Percentiles rank a stretch among this genome's conserved stretches.
Evolutionary conservation across 495 filamentous ascomycete genomes (phyloP).

Genomic region (Penicillium waksmanii): DNA sequence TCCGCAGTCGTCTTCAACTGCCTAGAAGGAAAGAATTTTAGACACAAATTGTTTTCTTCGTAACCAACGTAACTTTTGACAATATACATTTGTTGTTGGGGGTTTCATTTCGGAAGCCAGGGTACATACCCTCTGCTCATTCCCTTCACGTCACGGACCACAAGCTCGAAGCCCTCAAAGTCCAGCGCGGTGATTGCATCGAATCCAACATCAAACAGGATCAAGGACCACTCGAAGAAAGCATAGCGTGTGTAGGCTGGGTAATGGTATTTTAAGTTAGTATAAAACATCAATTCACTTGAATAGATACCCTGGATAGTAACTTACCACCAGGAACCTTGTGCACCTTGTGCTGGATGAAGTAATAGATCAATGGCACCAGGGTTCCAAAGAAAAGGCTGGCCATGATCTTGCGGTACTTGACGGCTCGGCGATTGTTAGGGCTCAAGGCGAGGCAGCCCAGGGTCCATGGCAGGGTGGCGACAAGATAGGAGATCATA

Average conservation of each 20-base stretch:
- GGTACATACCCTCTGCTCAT: slow-evolving; percentile 98
- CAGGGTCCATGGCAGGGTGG: slow-evolving; percentile 92
- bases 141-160: slow-evolving; percentile 87
- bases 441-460: slow-evolving; percentile 91
- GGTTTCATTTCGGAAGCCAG: slow-evolving; percentile 87
- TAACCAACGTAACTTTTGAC: slow-evolving; percentile 40
- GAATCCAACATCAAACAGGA: slow-evolving; percentile 94
- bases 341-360: slow-evolving; percentile 98
- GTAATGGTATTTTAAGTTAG: slow-evolving; percentile 7
- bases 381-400: slow-evolving; percentile 87
- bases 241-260: slow-evolving; percentile 97
- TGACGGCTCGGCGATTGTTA: slow-evolving; percentile 79
- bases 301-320: neutral
- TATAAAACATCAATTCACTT: neutral
- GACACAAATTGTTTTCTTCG: slow-evolving; percentile 47
- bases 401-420: slow-evolving; percentile 86
- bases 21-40: slow-evolving; percentile 48
- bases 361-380: slow-evolving; percentile 91
- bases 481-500: slow-evolving; percentile 97
- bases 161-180: slow-evolving; percentile 87
- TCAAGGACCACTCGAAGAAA: slow-evolving; percentile 96
- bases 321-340: slow-evolving; percentile 87
- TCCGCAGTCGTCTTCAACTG: slow-evolving; percentile 68
- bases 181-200: slow-evolving; percentile 96
- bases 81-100: slow-evolving; percentile 57